A percentile compares a stretch with the other conserved stretches of the same genome.
Evolutionary conservation across 1,139 yeast species (phyloP).

Genomic region (Suhomyces coccinellae): DNA sequence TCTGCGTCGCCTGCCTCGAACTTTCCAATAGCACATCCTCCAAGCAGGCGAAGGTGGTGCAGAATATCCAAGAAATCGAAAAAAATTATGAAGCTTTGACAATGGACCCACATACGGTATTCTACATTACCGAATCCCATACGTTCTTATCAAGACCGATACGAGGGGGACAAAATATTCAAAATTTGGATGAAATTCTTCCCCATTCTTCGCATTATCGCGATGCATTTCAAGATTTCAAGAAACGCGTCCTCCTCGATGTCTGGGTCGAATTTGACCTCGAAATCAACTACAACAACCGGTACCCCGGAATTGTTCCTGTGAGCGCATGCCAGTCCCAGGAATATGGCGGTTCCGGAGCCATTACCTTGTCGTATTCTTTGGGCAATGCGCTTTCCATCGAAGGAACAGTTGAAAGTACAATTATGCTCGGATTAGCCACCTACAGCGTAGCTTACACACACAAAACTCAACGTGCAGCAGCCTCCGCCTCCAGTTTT

Average conservation of each 20-base stretch:
- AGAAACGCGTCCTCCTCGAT: not conserved
- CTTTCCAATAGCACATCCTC: no score
- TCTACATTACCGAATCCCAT: slow-evolving; percentile 5
- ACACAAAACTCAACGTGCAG: not conserved
- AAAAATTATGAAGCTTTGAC: not conserved
- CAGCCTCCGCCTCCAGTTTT: slow-evolving; percentile 1
- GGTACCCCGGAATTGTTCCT: slow-evolving; percentile 25
- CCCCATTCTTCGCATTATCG: not conserved
- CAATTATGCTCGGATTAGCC: not conserved
- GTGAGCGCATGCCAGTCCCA: slow-evolving; percentile 28
- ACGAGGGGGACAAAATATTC: not conserved
- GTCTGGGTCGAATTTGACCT: slow-evolving; percentile 21
- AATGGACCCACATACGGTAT: not conserved
- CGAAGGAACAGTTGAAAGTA: not conserved
- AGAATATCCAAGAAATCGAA: not conserved
- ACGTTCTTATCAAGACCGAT: not conserved
- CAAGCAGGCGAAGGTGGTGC: no score
- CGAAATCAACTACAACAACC: slow-evolving; percentile 5
- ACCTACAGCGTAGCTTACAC: not conserved
- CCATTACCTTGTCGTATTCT: slow-evolving; percentile 17
- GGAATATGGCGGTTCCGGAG: slow-evolving; percentile 22
- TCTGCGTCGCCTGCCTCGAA: no score
- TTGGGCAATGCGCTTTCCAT: not conserved
- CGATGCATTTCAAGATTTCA: not conserved
- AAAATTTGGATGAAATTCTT: not conserved